phyloP scores from a whole-genome alignment of 2,329 filamentous ascomycete species.

The Phaeomoniella chlamydospora region DNA sequence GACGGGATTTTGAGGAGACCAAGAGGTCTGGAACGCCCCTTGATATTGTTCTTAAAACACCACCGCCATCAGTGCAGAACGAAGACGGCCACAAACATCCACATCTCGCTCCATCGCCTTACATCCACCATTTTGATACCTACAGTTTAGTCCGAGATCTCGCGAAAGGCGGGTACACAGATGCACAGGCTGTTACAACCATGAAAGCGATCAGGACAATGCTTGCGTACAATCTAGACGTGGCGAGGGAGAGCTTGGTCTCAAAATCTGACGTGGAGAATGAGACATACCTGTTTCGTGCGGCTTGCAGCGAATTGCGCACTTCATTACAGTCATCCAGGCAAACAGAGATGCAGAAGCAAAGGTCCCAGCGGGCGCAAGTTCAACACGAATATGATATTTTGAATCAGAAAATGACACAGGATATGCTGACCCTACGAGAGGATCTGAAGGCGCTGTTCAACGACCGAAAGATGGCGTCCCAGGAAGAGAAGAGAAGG shows the following conservation, averaged over 20 bases:
- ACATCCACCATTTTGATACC: slow-evolving; percentile 93
- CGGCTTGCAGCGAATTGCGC: slow-evolving; percentile 80
- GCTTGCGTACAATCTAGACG: slow-evolving; percentile 63
- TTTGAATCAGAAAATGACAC: slow-evolving; percentile 65
- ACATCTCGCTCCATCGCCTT: slow-evolving; percentile 53
- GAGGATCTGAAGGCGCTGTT: slow-evolving; percentile 94
- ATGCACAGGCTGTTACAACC: slow-evolving; percentile 61
- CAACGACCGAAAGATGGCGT: slow-evolving; percentile 87
- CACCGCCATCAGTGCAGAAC: slow-evolving; percentile 17
- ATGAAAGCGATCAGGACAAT: slow-evolving; percentile 86
- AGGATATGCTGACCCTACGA: slow-evolving; percentile 67
- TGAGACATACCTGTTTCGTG: slow-evolving; percentile 83
- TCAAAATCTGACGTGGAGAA: slow-evolving; percentile 92
- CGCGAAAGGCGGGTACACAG: slow-evolving; percentile 53
- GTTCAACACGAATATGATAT: slow-evolving; percentile 96
- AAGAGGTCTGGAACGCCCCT: slow-evolving; percentile 12
- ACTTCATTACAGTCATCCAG: slow-evolving; percentile 73
- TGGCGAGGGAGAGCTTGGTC: slow-evolving; percentile 67
- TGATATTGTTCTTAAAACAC: slow-evolving; percentile 26
- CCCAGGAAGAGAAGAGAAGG: slow-evolving; percentile 71
- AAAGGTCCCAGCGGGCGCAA: slow-evolving; percentile 68
- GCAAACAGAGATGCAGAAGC: slow-evolving; percentile 62
- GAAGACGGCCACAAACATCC: slow-evolving; percentile 8
- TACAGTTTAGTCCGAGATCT: slow-evolving; percentile 79
- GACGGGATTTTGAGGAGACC: neutral